Evolutionary conservation across 2,329 filamentous ascomycete genomes (phyloP).

Genomic region (Nemania abortiva): DNA sequence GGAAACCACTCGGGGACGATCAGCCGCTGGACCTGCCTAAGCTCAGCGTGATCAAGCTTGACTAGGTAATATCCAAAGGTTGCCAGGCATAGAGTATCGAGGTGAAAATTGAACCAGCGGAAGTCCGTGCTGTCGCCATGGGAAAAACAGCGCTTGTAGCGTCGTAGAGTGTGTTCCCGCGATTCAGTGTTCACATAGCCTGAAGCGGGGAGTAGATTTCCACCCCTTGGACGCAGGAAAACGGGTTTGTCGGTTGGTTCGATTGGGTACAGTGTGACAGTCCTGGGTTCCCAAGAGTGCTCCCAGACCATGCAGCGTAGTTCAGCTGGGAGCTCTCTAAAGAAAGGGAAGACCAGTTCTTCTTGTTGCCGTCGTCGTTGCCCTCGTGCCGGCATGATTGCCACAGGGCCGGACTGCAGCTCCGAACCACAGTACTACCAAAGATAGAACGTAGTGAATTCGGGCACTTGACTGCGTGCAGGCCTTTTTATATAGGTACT

Average conservation of each 20-base stretch:
- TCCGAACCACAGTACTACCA: no score
- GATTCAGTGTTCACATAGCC: slow-evolving; percentile 25
- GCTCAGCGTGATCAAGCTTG: no score
- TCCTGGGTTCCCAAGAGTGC: slow-evolving; percentile 19
- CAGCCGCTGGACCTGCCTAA: slow-evolving; percentile 3
- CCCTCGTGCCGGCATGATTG: neutral
- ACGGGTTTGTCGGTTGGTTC: no score
- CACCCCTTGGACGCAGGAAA: neutral
- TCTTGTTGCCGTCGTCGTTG: neutral
- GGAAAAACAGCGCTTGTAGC: slow-evolving; percentile 24
- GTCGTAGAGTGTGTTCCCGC: slow-evolving; percentile 12
- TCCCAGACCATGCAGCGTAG: slow-evolving; percentile 12
- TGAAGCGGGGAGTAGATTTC: slow-evolving; percentile 14
- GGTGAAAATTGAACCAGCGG: slow-evolving; percentile 24
- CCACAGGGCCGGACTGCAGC: no score
- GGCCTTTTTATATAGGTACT: no score
- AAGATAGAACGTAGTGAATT: no score
- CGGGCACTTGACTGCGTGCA: no score
- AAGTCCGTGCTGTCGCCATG: slow-evolving; percentile 4
- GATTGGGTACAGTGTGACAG: slow-evolving; percentile 5
- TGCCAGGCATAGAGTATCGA: slow-evolving; percentile 21
- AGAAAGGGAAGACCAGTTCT: slow-evolving; percentile 16
- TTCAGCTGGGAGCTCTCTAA: slow-evolving; percentile 16
- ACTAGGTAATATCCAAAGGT: no score
- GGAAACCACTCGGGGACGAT: neutral